Conservation (phyloP, 2,329 filamentous ascomycete species). For the Colletotrichum shisoi region DNA sequence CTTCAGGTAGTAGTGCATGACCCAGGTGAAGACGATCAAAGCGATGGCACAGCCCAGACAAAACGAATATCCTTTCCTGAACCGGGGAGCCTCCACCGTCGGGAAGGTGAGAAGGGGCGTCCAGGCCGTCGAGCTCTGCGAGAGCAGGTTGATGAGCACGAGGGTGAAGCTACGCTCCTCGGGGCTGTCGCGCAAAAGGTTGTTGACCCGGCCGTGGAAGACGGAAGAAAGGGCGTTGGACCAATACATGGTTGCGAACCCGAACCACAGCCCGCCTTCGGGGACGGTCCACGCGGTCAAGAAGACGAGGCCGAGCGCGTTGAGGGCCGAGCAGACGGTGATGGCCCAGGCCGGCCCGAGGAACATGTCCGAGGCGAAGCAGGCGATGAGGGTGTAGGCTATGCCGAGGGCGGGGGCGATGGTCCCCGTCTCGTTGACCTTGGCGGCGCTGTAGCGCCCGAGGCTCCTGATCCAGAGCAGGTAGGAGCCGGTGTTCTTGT, state of each 20-base stretch:
- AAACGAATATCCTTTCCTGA: slow-evolving; percentile 56
- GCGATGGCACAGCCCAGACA: slow-evolving; percentile 28
- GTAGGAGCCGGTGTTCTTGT: slow-evolving; percentile 48
- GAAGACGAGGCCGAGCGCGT: slow-evolving; percentile 46
- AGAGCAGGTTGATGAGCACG: slow-evolving; percentile 48
- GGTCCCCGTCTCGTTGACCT: slow-evolving; percentile 56
- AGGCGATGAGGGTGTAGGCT: slow-evolving; percentile 8
- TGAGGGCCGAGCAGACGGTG: slow-evolving; percentile 14
- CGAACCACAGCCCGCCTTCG: slow-evolving; percentile 62
- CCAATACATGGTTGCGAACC: slow-evolving; percentile 51
- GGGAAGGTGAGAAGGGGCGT: slow-evolving; percentile 61
- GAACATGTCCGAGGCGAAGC: slow-evolving; percentile 24
- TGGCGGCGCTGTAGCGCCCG: slow-evolving; percentile 56
- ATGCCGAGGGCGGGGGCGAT: slow-evolving; percentile 21
- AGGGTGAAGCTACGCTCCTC: slow-evolving; percentile 29
- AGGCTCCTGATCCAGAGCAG: slow-evolving; percentile 53
- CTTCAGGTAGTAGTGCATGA: slow-evolving; percentile 31
- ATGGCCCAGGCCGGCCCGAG: slow-evolving; percentile 47
- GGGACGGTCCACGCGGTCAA: slow-evolving; percentile 65
- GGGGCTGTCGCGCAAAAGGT: slow-evolving; percentile 13
- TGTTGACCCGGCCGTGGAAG: slow-evolving; percentile 30
- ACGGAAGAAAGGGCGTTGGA: slow-evolving; percentile 22
- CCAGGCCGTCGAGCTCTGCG: slow-evolving; percentile 65
- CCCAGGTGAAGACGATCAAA: slow-evolving; percentile 23
- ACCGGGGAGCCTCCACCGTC: slow-evolving; percentile 54